Conservation (phyloP, 2,329 filamentous ascomycete species). For the Hypocrella siamensis region DNA sequence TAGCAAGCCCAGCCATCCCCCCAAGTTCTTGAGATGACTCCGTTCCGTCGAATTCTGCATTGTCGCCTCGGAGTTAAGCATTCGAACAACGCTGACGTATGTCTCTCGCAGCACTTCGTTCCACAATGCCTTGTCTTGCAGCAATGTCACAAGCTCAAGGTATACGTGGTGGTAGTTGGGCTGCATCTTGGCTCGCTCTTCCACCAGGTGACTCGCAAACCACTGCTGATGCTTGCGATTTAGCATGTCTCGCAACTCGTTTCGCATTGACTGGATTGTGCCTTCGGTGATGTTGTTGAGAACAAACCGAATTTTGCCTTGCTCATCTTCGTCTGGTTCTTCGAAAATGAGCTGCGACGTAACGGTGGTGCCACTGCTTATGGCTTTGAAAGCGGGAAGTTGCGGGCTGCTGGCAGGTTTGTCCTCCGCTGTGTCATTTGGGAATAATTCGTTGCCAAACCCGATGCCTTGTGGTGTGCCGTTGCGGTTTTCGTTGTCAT, state of each 20-base stretch:
- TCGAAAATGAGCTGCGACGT: conserved; percentile 50
- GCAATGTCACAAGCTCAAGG: conserved; percentile 70
- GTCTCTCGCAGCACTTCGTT: conserved; percentile 85
- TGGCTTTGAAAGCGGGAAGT: conserved; percentile 58
- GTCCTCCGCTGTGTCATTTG: conserved; percentile 60
- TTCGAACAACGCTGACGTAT: conserved; percentile 67
- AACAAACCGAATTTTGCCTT: conserved; percentile 89
- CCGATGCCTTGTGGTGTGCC: conserved; percentile 18
- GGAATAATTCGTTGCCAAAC: conserved; percentile 32
- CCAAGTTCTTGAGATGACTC: conserved; percentile 81
- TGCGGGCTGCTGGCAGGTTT: conserved; percentile 40
- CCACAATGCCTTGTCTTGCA: conserved; percentile 68
- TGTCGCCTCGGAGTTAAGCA: conserved; percentile 82
- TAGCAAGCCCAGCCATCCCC: conserved; percentile 81
- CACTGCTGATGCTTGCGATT: conserved; percentile 78
- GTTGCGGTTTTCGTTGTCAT: conserved; percentile 39
- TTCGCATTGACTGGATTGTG: conserved; percentile 72
- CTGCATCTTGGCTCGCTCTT: conserved; percentile 91
- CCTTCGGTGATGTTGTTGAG: conserved; percentile 91
- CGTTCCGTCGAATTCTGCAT: conserved; percentile 74
- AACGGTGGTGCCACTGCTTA: conserved; percentile 61
- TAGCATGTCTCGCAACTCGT: conserved; percentile 64
- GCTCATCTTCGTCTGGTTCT: conserved; percentile 69
- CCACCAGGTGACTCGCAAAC: conserved; percentile 91
- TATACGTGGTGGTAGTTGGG: conserved; percentile 94